Percentiles rank a stretch among this genome's conserved stretches.
Evolutionary conservation across 108 stramenopile species (phyloP).

Genomic region (Skeletonema menzelii): DNA sequence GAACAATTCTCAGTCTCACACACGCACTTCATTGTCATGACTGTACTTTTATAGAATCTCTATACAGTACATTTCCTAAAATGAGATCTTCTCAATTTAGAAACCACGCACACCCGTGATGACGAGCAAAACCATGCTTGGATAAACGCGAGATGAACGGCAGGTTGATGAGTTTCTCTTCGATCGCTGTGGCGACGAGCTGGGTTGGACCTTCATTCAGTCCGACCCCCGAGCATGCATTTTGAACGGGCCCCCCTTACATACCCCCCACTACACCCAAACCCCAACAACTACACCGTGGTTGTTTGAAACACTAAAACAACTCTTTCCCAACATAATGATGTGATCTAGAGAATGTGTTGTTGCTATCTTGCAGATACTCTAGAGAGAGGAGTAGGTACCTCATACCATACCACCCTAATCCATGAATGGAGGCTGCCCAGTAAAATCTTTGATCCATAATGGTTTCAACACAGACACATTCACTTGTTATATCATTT

Average conservation of each 20-base stretch:
- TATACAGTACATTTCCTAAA: conserved; percentile 6
- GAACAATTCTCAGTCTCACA: background rate
- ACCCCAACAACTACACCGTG: background rate
- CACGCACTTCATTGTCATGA: background rate
- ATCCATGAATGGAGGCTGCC: too few species aligned
- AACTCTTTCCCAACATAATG: too few species aligned
- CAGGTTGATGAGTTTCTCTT: background rate
- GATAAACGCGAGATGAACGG: conserved; percentile 41
- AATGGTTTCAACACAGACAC: background rate
- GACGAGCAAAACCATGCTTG: conserved; percentile 25
- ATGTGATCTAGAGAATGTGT: too few species aligned
- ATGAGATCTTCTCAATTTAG: conserved; percentile 5
- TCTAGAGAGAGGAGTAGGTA: too few species aligned
- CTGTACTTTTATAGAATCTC: conserved; percentile 3
- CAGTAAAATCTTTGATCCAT: too few species aligned
- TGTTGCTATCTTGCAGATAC: too few species aligned
- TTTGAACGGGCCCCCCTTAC: conserved; percentile 45
- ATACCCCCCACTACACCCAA: conserved; percentile 1
- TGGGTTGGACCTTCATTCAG: conserved; percentile 32
- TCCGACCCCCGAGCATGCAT: conserved; percentile 31
- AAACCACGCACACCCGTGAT: conserved; percentile 27
- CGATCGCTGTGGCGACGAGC: conserved; percentile 40
- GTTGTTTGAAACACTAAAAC: too few species aligned
- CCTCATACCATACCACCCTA: too few species aligned
- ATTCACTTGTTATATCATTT: background rate